Evolutionary conservation across 495 filamentous ascomycete genomes (phyloP), one percentile per base, ranked within the genome.

Genomic region (Trichodelitschia bisporula): DNA sequence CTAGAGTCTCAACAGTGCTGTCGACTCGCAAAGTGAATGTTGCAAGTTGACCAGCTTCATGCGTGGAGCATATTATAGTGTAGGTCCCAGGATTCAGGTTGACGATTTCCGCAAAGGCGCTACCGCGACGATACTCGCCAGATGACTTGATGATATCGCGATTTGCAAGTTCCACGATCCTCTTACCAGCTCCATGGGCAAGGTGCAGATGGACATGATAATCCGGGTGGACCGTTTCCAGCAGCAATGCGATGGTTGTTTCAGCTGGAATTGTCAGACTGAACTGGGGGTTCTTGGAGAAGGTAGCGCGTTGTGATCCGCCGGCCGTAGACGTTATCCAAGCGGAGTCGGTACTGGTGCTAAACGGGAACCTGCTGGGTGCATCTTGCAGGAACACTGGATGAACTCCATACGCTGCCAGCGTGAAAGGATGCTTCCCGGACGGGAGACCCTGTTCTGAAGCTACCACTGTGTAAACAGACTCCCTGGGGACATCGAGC

Each of bases 201-300:
- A 97, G 51, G 38, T 80, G 82, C 24, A 90, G 60, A 44, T 93
- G 82, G 1, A 90, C 61, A 4, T 77, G 72, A 10, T 86, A 50
- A 17, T 63, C 56, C 18, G 55, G 46, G 4, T 47, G 31, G 4
- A 46, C 51, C 11, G 69, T 67, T 45, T 77, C 69, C 2, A 97
- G 61, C 13, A 90, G 48, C 13, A 95, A 61, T 5, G 63, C 60
- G 0, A 91, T 29, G 18, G 65, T 55, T 0, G 72, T 68, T 3
- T 51, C 38, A 2, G 53, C 49, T 5, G 61, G 42, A 2, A 90
- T 38, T 3, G 54, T 46, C 10, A 95, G 52, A 23, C 57, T 57
- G 48, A 75, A 93, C 45, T 93, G 86, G 4, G 86, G 86, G 44
- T 97, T 97, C 15, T 54, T 54, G 17, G 71, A 58, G 48, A 90